Percentiles rank a stretch among this genome's conserved stretches.
Evolutionary conservation across 2,329 filamentous ascomycete genomes (phyloP).

Genomic region (Cladosporium halotolerans): DNA sequence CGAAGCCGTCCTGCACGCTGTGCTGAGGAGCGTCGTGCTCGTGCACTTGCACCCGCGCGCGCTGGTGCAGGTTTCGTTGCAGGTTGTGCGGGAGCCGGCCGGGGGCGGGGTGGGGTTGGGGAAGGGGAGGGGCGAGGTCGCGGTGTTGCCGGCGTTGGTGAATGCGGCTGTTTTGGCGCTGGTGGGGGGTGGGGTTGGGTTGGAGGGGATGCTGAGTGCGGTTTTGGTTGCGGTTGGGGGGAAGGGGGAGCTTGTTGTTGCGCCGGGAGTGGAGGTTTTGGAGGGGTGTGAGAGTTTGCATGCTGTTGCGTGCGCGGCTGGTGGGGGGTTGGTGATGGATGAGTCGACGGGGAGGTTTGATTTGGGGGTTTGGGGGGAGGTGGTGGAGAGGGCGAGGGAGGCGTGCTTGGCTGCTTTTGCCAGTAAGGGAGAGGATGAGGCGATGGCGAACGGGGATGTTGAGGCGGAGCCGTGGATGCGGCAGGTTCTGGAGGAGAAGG

Average conservation of each 20-base stretch:
- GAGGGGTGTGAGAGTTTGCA: constrained; percentile 65
- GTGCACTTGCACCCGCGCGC: constrained; percentile 69
- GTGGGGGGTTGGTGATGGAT: constrained; percentile 64
- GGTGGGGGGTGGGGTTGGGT: constrained; percentile 73
- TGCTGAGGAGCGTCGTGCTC: constrained; percentile 67
- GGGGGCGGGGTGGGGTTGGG: constrained; percentile 50
- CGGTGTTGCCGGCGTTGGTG: constrained; percentile 72
- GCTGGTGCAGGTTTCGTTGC: constrained; percentile 75
- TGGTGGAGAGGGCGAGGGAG: constrained; percentile 57
- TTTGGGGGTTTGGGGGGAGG: constrained; percentile 66
- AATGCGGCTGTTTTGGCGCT: constrained; percentile 74
- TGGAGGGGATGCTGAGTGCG: constrained; percentile 65
- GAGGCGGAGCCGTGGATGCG: constrained; percentile 34
- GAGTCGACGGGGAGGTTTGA: constrained; percentile 79
- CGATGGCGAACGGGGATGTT: constrained; percentile 33
- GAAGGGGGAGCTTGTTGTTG: constrained; percentile 33
- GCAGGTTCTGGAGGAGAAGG: constrained; percentile 35
- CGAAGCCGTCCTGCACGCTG: constrained; percentile 66
- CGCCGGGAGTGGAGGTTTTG: constrained; percentile 59
- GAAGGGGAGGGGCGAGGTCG: constrained; percentile 55
- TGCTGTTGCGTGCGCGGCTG: constrained; percentile 74
- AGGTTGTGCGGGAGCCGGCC: constrained; percentile 43
- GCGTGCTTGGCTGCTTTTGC: constrained; percentile 53
- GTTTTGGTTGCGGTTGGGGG: constrained; percentile 54
- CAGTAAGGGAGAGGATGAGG: constrained; percentile 30